Conservation (phyloP, 208 protist genomes). For the Leishmania lainsoni region DNA sequence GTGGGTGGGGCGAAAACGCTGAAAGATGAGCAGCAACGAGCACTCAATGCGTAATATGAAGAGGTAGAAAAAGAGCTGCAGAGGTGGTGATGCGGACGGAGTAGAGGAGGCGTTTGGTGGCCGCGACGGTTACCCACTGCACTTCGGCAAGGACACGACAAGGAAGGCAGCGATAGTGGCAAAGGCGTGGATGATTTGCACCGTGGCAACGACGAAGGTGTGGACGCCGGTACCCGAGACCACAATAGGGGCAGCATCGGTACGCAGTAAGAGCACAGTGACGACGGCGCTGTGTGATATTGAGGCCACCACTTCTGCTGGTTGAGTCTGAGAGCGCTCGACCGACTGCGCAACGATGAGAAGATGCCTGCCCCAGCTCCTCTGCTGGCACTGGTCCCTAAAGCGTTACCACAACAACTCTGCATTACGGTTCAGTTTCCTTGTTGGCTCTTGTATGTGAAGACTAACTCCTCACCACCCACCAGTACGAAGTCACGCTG, state of each 20-base stretch:
- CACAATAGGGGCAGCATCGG: not conserved
- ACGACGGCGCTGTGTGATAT: not conserved
- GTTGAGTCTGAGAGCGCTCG: not conserved
- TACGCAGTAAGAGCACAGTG: not conserved
- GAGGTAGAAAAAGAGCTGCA: not conserved
- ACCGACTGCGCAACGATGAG: not conserved
- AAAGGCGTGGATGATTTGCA: not conserved
- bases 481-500: not conserved
- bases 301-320: not conserved
- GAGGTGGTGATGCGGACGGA: not conserved
- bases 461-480: not conserved
- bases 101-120: not conserved
- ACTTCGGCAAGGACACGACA: not conserved
- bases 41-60: not conserved
- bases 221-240: not conserved
- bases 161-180: not conserved
- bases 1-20: not conserved
- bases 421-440: not conserved
- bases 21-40: slow-evolving; percentile 2
- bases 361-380: not conserved
- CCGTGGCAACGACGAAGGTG: not conserved
- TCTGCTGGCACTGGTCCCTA: not conserved
- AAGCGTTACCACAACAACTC: not conserved
- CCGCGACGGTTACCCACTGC: not conserved
- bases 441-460: not conserved